Percentiles rank a stretch among this genome's conserved stretches.
Evolutionary conservation across 768 basidiomycete species (phyloP).

Genomic region (Roridomyces roridus): DNA sequence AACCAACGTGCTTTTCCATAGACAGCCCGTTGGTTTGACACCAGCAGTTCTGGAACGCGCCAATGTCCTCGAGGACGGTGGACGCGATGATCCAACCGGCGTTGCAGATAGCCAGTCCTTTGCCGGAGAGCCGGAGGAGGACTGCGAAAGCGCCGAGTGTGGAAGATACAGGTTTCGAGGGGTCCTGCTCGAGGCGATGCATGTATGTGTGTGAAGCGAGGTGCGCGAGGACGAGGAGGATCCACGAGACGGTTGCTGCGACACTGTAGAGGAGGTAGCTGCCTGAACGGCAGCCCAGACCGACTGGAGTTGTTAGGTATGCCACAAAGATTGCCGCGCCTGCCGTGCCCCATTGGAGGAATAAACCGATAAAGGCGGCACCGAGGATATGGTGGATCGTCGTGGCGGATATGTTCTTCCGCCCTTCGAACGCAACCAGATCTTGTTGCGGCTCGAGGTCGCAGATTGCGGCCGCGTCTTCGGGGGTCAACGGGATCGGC

Average conservation of each 20-base stretch:
- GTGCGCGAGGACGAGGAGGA: slow-evolving; percentile 34
- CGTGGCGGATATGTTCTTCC: background rate
- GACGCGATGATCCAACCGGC: slow-evolving; percentile 22
- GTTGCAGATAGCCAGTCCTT: slow-evolving; percentile 16
- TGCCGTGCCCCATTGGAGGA: slow-evolving; percentile 38
- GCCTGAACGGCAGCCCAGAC: slow-evolving; percentile 41
- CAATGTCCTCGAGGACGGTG: slow-evolving; percentile 20
- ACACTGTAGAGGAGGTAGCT: slow-evolving; percentile 35
- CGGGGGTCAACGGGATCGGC: background rate
- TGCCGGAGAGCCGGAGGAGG: slow-evolving; percentile 8
- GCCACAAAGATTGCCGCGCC: slow-evolving; percentile 30
- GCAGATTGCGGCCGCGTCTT: background rate
- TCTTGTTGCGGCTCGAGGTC: background rate
- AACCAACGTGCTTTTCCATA: background rate
- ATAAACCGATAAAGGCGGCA: slow-evolving; percentile 31
- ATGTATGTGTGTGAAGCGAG: slow-evolving; percentile 17
- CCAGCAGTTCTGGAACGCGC: slow-evolving; percentile 22
- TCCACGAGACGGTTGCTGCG: slow-evolving; percentile 34
- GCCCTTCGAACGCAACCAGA: background rate
- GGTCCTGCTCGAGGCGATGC: slow-evolving; percentile 6
- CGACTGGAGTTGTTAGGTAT: slow-evolving; percentile 26
- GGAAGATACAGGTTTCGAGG: background rate
- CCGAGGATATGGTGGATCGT: slow-evolving; percentile 20
- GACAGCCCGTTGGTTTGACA: slow-evolving; percentile 14
- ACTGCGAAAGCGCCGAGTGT: slow-evolving; percentile 18